Evolutionary conservation across 2,329 filamentous ascomycete species (phyloP), one percentile per base, ranked within the genome.

Genomic region (Pseudophaeomoniella oleicola): DNA sequence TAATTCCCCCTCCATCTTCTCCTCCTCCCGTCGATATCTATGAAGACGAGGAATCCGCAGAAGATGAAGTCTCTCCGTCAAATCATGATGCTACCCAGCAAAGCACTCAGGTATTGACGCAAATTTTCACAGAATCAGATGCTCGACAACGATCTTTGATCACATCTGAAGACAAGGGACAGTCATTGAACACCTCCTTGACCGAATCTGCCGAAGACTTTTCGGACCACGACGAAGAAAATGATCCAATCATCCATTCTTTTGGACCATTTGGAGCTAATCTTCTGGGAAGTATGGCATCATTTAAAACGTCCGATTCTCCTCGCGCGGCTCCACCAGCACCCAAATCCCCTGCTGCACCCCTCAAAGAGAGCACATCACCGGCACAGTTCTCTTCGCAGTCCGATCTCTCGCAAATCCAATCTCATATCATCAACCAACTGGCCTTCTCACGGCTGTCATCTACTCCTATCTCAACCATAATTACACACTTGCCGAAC

Each of bases 361-460:
- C 51, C 38, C 49, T 60, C 37, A 51, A 56, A 32, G 50, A 56
- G 31, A 47, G 50, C 18, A 46, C 53, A 12, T 50, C 54, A 15
- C 48, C 51, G 3, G 44, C 46, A 17, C 52, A 59, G 37, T 42
- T 45, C 5, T 37, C 56, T 60, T 14, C 45, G 54, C 18, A 54
- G 42, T 22, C 58, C 46, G 44, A 51, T 18, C 52, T 64, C 30
- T 45, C 66, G 40, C 53, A 60, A 50, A 49, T 59, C 63, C 60
- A 59, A 59, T 93, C 94, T 57, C 90, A 98, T 54, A 77, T 93
- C 43, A 72, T 90, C 55, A 96, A 96, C 59, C 90, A 98, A 60
- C 73, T 98, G 18, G 90, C 90, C 19, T 98, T 84, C 58, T 94
- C 90, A 2, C 82, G 88, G 17, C 69, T 96, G 4, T 87, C 88